phyloP scores from a whole-genome alignment of 306 rosid species.

The Lathyrus sativus region DNA sequence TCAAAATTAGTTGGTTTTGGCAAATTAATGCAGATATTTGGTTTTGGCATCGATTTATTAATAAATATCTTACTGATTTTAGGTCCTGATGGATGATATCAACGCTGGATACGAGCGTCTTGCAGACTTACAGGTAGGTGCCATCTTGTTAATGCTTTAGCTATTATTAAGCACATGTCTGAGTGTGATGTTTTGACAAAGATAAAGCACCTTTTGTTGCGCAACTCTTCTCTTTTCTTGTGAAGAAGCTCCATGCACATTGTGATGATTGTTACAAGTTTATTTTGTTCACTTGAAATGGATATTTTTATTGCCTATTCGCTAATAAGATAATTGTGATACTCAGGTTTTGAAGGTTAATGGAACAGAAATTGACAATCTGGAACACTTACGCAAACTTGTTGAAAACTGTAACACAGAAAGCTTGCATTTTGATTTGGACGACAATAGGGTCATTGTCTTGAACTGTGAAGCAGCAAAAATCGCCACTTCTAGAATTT shows the following conservation, averaged over 20 bases:
- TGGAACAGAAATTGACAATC: slow-evolving; percentile 69
- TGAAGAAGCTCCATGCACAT: background rate
- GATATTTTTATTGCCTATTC: slow-evolving; percentile 7
- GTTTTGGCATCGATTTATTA: slow-evolving; percentile 10
- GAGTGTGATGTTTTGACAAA: background rate
- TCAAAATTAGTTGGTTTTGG: slow-evolving; percentile 32
- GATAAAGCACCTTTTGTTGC: background rate
- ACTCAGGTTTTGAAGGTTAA: slow-evolving; percentile 79
- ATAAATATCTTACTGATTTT: slow-evolving; percentile 38
- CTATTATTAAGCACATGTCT: slow-evolving; percentile 3
- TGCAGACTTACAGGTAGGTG: slow-evolving; percentile 93
- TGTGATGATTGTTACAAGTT: slow-evolving; percentile 9
- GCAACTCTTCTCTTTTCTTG: background rate
- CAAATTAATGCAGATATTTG: slow-evolving; percentile 25
- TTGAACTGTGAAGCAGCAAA: slow-evolving; percentile 65
- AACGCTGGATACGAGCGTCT: slow-evolving; percentile 96
- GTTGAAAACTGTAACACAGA: slow-evolving; percentile 66
- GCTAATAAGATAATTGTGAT: slow-evolving; percentile 26
- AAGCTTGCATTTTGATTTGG: slow-evolving; percentile 77
- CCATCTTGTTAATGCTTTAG: slow-evolving; percentile 28
- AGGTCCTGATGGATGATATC: slow-evolving; percentile 94
- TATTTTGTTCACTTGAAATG: slow-evolving; percentile 13
- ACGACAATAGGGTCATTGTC: slow-evolving; percentile 78
- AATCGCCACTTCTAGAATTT: slow-evolving; percentile 66
- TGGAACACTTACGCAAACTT: slow-evolving; percentile 70